Conservation (phyloP, 192 early-diverging fungal species). For the Podila horticola region DNA sequence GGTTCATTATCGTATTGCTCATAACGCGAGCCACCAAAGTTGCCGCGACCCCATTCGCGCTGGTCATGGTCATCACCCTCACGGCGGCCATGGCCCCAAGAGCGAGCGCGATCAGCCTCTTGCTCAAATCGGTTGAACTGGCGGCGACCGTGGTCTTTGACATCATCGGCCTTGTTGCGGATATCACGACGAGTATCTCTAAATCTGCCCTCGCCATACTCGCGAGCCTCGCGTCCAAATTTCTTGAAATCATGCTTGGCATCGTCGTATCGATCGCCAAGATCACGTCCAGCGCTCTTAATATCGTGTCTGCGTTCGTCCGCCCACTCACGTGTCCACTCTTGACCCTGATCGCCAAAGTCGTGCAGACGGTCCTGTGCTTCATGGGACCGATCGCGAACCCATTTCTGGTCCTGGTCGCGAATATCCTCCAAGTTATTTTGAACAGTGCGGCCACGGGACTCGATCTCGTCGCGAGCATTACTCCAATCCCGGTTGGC, state of each 20-base stretch:
- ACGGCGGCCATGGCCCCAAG: background rate
- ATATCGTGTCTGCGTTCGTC: constrained; percentile 20
- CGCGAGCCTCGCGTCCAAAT: constrained; percentile 12
- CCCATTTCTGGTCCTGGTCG: constrained; percentile 25
- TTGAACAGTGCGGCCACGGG: background rate
- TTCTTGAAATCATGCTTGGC: constrained; percentile 13
- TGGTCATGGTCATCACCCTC: background rate
- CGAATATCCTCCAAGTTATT: constrained; percentile 3
- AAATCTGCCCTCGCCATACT: constrained; percentile 16
- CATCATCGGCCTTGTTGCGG: constrained; percentile 18
- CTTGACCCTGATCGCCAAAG: constrained; percentile 14
- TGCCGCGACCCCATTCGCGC: constrained; percentile 8
- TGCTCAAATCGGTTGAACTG: constrained; percentile 14
- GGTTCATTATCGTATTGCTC: constrained; percentile 1
- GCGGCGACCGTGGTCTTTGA: constrained; percentile 19
- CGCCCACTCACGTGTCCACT: constrained; percentile 38
- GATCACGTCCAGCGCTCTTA: constrained; percentile 9
- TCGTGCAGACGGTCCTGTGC: constrained; percentile 12
- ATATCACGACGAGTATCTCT: constrained; percentile 25
- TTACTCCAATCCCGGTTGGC: constrained; percentile 26
- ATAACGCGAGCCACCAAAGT: background rate
- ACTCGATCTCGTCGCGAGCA: constrained; percentile 12
- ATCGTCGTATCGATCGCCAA: constrained; percentile 10
- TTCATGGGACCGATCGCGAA: background rate
- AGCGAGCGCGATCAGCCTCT: constrained; percentile 11